A percentile compares a stretch with the other conserved stretches of the same genome.
These are phyloP conservation scores for Hypoxylon sp. DNA, from an alignment of 2,329 filamentous ascomycete genomes.

Conservation along the genomic window DNA sequence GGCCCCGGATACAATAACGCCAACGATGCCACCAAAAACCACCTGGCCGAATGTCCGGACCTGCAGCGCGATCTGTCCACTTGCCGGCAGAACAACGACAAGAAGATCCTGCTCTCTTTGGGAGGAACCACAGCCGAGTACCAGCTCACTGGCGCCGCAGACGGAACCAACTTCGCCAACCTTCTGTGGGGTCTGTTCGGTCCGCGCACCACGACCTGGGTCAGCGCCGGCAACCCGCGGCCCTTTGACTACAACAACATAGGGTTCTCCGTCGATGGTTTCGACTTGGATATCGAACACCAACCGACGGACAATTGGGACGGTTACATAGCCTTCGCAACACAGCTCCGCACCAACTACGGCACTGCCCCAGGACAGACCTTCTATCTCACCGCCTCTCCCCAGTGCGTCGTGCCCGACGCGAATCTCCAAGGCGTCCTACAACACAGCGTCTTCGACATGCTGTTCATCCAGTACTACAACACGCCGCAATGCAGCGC, in stretches of 20 bases:
- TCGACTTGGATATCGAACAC: constrained; percentile 55
- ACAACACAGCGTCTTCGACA: constrained; percentile 55
- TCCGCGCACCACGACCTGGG: constrained; percentile 54
- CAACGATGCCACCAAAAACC: constrained; percentile 52
- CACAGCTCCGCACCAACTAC: constrained; percentile 49
- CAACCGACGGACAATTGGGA: constrained; percentile 51
- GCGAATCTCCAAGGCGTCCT: constrained; percentile 52
- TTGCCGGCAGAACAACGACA: constrained; percentile 57
- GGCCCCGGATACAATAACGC: constrained; percentile 55
- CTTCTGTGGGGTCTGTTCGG: constrained; percentile 60
- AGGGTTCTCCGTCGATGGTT: constrained; percentile 52
- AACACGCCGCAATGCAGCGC: constrained; percentile 61
- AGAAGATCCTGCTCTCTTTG: constrained; percentile 60
- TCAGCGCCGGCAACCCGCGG: constrained; percentile 49
- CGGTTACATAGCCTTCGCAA: constrained; percentile 53
- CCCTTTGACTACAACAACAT: constrained; percentile 50
- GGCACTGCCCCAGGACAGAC: constrained; percentile 32
- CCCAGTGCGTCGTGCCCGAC: constrained; percentile 62
- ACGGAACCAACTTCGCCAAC: constrained; percentile 57
- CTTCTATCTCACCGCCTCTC: constrained; percentile 61
- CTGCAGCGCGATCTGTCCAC: constrained; percentile 57
- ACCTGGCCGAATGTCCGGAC: constrained; percentile 55
- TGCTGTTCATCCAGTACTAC: constrained; percentile 66
- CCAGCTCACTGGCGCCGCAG: constrained; percentile 56
- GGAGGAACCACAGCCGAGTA: constrained; percentile 57